A percentile compares a stretch with the other conserved stretches of the same genome.
Conservation (phyloP, 441 rosid species). For the Euphorbia schlechtendalii region DNA sequence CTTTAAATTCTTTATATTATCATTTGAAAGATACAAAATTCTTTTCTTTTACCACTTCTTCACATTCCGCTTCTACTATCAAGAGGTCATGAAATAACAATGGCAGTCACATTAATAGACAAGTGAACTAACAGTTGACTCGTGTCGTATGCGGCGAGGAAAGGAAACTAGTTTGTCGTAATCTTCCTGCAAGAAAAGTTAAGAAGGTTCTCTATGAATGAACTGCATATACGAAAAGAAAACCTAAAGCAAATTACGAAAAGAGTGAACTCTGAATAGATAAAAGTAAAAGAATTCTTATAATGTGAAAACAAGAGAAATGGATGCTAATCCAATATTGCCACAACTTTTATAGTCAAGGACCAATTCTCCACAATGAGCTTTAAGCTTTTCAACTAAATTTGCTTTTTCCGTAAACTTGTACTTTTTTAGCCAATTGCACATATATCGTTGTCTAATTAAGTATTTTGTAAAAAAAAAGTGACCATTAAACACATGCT, state of each 20-base stretch:
- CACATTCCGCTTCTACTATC: slow-evolving; percentile 5
- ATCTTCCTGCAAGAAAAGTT: slow-evolving; percentile 53
- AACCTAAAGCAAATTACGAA: neutral
- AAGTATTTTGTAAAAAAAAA: neutral
- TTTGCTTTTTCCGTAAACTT: neutral
- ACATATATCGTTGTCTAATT: neutral
- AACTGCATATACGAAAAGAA: neutral
- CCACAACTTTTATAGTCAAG: neutral
- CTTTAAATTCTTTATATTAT: neutral
- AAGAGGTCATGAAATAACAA: neutral
- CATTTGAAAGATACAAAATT: neutral
- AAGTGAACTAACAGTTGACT: slow-evolving; percentile 70
- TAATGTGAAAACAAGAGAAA: neutral
- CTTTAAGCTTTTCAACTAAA: neutral
- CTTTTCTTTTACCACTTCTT: slow-evolving; percentile 6
- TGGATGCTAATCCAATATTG: neutral
- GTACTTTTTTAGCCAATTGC: neutral
- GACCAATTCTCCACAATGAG: neutral
- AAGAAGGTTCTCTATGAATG: slow-evolving; percentile 10
- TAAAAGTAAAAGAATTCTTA: neutral
- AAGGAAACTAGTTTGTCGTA: slow-evolving; percentile 55
- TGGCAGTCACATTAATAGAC: slow-evolving; percentile 9
- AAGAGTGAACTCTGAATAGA: neutral
- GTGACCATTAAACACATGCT: neutral
- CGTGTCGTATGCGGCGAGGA: slow-evolving; percentile 66